Evolutionary conservation across 164 flowering plant genomes (phyloP).

Genomic region (Tinospora cordifolia): DNA sequence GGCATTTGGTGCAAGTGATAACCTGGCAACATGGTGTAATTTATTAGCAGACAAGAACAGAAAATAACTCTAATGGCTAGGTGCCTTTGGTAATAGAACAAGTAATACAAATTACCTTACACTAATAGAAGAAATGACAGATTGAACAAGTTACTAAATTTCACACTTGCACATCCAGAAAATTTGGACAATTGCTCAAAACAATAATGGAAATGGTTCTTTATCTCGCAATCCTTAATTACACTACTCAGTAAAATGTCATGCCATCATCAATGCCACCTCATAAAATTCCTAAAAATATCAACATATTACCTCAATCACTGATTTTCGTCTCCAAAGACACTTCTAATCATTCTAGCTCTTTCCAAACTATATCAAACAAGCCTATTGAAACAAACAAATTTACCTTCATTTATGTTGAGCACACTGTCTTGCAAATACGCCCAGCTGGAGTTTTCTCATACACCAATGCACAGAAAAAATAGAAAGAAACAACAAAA

Average conservation of each 20-base stretch:
- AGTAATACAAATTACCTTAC: not conserved
- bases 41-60: too few relatives aligned
- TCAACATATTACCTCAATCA: too few relatives aligned
- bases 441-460: slow-evolving; percentile 83
- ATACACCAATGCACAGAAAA: slow-evolving; percentile 82
- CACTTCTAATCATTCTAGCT: slow-evolving; percentile 19
- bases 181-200: not conserved
- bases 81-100: not conserved
- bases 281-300: too few relatives aligned
- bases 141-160: not conserved
- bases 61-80: too few relatives aligned
- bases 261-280: not conserved
- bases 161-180: not conserved
- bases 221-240: not conserved
- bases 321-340: too few relatives aligned
- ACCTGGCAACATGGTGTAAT: too few relatives aligned
- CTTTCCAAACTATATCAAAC: not conserved
- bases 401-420: too few relatives aligned
- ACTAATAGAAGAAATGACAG: not conserved
- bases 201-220: too few relatives aligned
- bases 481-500: too few relatives aligned
- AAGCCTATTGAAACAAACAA: too few relatives aligned
- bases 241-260: not conserved
- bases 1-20: too few relatives aligned
- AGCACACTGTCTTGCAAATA: slow-evolving; percentile 75